Base-by-base conservation (phyloP, 129 eudicot genomes). In the Rutidosis leptorrhynchoides region DNA sequence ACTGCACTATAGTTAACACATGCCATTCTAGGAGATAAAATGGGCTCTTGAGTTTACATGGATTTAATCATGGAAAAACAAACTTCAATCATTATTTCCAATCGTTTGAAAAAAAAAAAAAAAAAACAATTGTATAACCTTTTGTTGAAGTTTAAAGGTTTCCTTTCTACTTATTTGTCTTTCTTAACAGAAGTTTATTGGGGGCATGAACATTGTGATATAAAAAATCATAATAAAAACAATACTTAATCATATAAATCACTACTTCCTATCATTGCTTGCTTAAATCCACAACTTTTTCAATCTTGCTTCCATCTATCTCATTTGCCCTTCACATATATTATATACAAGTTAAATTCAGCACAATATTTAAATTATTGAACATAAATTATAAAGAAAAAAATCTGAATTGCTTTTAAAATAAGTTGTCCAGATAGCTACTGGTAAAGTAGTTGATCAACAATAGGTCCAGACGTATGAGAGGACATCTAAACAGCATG, bases 361-460 rank as follows among this genome's bases (percentile, higher is more conserved):
- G 54, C 68, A 14, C 14, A 35, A 63, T 11, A 37, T 19, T 21
- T 21, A 29, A 62, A 37, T 3, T 12, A 3, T 23, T 62, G 10
- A 37, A 35, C 67, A 32, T 62, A 62, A 62, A 22, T 62, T 7
- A 37, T 19, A 11, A 62, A 53, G 53, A 37, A 62, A 62, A 10
- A 7, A 61, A 28, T 40, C 32, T 11, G n/a, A 21, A 40, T 14
- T 20, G 54, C 28, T 21, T 21, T 21, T 63, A 19, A 42, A 20
- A 17, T 10, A 40, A 33, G 23, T 12, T 23, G 20, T 21, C 30
- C 68, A 37, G 25, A 22, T 19, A 63, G 53, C 53, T 63, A 40
- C 32, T 63, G 24, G 6, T 37, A 62, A 35, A 40, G 8, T 37
- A 22, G 67, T 32, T 62, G 30, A 32, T 61, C 49, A 37, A 37